Base-by-base conservation (phyloP, 2,329 filamentous ascomycete species). In the Pseudocercospora fijiensis region DNA sequence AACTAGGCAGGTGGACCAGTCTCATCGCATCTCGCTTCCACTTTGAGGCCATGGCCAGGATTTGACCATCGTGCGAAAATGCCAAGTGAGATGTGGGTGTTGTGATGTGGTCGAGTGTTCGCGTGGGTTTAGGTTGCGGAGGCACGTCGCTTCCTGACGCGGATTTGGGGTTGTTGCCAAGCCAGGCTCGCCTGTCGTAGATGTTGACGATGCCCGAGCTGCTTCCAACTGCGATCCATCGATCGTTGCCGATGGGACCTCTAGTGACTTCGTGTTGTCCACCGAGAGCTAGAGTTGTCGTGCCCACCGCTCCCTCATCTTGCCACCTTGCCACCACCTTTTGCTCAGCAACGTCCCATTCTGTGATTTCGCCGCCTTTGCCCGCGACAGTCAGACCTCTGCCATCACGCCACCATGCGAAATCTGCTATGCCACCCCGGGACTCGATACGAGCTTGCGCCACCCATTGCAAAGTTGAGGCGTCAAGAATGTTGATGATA, bases 141-240 rank as follows among this genome's bases (percentile, higher is more conserved):
- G 88, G 88, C 64, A 95, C 60, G 13, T 67, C 62, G 16, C 66
- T 57, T 27, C 57, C 24, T 16, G 64, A 56, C n/a, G 37, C 55
- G 16, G 57, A 41, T 18, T 60, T 70, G 9, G 59, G 62, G 30
- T 60, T 61, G 22, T 62, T 58, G n/a, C 60, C 63, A 30, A 74
- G 69, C 79, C 92, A 88, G 27, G 84, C 81, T 67, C 85, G 81
- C 4, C 95, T 89, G 75, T 98, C 92, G 80, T 99, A 99, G 65
- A 99, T 84, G 77, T 98, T 98, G 62, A 96, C 87, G 63, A 99
- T 90, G 64, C 95, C 95, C 66, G 87, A 92, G 67, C 86, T 90
- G 63, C 90, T 93, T 10, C 95, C 95, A 49, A 97, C 82, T 0
- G 91, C 92, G 13, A 97, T 86, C 92, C 93, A 99, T 63, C 91